Conservation (phyloP, 495 filamentous ascomycete genomes). For the Chlorociboria aeruginascens region DNA sequence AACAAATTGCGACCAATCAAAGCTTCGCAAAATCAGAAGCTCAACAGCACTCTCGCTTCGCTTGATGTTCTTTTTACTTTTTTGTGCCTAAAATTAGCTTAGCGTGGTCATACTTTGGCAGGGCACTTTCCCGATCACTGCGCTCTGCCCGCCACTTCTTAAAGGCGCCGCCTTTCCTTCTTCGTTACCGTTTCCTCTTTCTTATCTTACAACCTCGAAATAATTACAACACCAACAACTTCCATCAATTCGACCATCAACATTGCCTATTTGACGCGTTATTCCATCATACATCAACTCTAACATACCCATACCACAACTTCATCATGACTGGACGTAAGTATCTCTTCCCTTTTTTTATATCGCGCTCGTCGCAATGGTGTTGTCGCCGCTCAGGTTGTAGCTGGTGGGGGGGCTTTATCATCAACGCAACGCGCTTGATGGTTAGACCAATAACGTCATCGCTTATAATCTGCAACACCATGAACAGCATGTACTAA, state of each 20-base stretch:
- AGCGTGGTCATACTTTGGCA: not conserved
- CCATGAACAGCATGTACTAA: slow-evolving; percentile 5
- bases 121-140: not conserved
- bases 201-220: not conserved
- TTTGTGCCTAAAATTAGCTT: not conserved
- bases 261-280: slow-evolving; percentile 12
- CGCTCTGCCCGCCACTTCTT: not conserved
- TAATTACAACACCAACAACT: slow-evolving; percentile 4
- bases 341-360: slow-evolving; percentile 6
- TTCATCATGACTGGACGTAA: slow-evolving; percentile 24
- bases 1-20: no score
- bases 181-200: slow-evolving; percentile 1
- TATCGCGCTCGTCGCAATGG: slow-evolving; percentile 7
- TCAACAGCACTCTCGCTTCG: no score
- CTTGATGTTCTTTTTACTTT: not conserved
- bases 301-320: slow-evolving; percentile 7
- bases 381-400: slow-evolving; percentile 12
- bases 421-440: slow-evolving; percentile 4
- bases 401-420: slow-evolving; percentile 4
- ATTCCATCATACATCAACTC: slow-evolving; percentile 18
- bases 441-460: slow-evolving; percentile 9
- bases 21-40: no score
- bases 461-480: not conserved
- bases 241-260: slow-evolving; percentile 15
- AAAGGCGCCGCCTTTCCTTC: slow-evolving; percentile 3